Conservation (phyloP, 208 protist species). For the Leishmania amazonensis region DNA sequence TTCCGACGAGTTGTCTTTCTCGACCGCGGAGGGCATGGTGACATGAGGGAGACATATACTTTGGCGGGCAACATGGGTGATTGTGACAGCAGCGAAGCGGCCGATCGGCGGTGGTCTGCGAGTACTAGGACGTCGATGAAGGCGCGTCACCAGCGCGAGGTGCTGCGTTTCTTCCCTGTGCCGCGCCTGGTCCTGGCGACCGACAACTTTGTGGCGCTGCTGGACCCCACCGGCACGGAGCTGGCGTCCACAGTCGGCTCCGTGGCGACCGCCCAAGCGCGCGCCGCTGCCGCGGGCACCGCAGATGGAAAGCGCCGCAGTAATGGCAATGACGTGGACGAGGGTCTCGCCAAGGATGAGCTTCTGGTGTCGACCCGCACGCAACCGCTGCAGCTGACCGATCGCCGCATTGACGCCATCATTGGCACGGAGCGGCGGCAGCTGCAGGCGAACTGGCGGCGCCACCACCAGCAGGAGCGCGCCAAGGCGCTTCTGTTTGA, state of each 20-base stretch:
- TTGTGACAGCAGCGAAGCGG: not conserved
- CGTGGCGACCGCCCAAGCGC: not conserved
- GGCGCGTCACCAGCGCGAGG: conserved; percentile 1
- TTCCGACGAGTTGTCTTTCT: conserved; percentile 16
- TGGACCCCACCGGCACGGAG: conserved; percentile 48
- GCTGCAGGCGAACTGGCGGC: conserved; percentile 7
- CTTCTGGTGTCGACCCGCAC: not conserved
- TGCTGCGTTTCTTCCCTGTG: conserved; percentile 46
- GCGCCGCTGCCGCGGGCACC: not conserved
- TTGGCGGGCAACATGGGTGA: not conserved
- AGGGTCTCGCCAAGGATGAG: not conserved
- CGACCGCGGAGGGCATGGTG: not conserved
- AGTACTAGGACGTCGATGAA: not conserved
- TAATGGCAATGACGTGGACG: not conserved
- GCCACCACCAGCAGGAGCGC: conserved; percentile 25
- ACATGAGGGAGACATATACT: conserved; percentile 1
- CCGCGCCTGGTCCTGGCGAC: conserved; percentile 70
- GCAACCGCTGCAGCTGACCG: conserved; percentile 6
- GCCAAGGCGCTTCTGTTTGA: conserved; percentile 32
- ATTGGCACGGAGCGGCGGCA: conserved; percentile 21
- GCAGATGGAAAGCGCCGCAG: not conserved
- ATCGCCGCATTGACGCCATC: conserved; percentile 16
- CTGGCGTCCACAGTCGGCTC: conserved; percentile 16
- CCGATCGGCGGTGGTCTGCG: not conserved
- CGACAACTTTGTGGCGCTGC: conserved; percentile 52